phyloP scores from a whole-genome alignment of 768 basidiomycete species.

The Baorangia bicolor region DNA sequence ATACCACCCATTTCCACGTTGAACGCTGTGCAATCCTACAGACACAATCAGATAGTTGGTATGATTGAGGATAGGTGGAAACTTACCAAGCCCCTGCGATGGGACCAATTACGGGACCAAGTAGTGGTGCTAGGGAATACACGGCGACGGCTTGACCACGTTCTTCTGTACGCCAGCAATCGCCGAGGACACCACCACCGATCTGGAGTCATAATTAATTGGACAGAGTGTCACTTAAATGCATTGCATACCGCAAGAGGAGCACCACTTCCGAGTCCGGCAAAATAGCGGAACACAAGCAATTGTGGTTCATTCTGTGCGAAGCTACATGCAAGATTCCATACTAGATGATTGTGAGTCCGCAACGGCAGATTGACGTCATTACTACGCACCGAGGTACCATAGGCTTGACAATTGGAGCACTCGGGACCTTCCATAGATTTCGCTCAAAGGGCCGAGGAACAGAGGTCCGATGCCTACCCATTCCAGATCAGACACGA shows the following conservation, averaged over 20 bases:
- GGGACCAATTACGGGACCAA: conserved; percentile 66
- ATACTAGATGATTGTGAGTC: conserved; percentile 37
- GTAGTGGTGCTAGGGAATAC: conserved; percentile 62
- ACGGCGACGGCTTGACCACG: conserved; percentile 63
- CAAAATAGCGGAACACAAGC: conserved; percentile 65
- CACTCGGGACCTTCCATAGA: conserved; percentile 64
- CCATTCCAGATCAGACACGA: background rate
- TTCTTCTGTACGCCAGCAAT: conserved; percentile 59
- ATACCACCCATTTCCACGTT: conserved; percentile 72
- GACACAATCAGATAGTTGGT: background rate
- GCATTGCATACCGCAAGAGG: conserved; percentile 47
- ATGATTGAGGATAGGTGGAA: background rate
- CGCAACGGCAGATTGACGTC: background rate
- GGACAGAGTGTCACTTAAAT: background rate
- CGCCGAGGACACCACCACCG: conserved; percentile 68
- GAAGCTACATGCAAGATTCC: conserved; percentile 66
- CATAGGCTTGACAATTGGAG: conserved; percentile 65
- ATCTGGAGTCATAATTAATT: conserved; percentile 33
- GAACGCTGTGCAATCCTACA: conserved; percentile 54
- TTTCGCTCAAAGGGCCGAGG: conserved; percentile 65
- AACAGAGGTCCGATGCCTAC: conserved; percentile 34
- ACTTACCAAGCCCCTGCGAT: conserved; percentile 58
- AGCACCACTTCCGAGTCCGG: conserved; percentile 73
- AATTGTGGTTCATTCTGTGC: conserved; percentile 56
- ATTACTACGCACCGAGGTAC: conserved; percentile 49